Evolutionary conservation across 345 rosid species (phyloP), one percentile per base, ranked within the genome.

Genomic region (Salix udensis): DNA sequence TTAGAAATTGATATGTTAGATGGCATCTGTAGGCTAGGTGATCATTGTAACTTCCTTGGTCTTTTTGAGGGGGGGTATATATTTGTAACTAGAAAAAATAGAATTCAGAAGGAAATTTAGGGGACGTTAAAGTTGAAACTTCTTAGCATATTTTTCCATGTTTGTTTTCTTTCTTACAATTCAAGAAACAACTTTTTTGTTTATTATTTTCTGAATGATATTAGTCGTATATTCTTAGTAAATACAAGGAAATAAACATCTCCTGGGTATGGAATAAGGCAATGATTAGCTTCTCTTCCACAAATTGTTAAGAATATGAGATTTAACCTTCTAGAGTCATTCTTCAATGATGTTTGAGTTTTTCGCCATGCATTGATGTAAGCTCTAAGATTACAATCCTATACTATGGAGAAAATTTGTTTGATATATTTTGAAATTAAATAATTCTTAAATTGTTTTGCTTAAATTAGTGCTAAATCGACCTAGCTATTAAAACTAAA

Each of bases 61-160:
- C 21, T 5, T 19, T 50, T 58, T 65, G 19, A 55, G 28, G 64
- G 64, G 64, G 64, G 14, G 61, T 53, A 39, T 30, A 28, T 53
- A 53, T 34, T 12, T 80, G 76, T 71, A 75, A 76, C 75, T 44
- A 65, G 65, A 36, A 66, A 66, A 65, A 71, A 71, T 48, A 44
- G 48, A 55, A 28, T 24, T 44, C 52, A 46, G 23, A 74, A 18
- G 28, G 60, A 24, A 74, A 50, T 31, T 66, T 44, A 61, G 11
- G 40, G 8, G 62, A 23, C 58, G 65, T 73, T 24, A 73, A 37
- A 50, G 66, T 31, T 46, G 26, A 50, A 60, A 65, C 48, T 70
- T 69, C 10, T 10, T 39, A 36, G 46, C 75, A 31, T 28, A 48
- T 74, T 26, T 15, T 23, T 26, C 18, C 11, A 23, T 3, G 4